A percentile compares a stretch with the other conserved stretches of the same genome.
These are phyloP conservation scores for Boletellus emodensis DNA, from an alignment of 768 basidiomycete species.

Conservation along the genomic window DNA sequence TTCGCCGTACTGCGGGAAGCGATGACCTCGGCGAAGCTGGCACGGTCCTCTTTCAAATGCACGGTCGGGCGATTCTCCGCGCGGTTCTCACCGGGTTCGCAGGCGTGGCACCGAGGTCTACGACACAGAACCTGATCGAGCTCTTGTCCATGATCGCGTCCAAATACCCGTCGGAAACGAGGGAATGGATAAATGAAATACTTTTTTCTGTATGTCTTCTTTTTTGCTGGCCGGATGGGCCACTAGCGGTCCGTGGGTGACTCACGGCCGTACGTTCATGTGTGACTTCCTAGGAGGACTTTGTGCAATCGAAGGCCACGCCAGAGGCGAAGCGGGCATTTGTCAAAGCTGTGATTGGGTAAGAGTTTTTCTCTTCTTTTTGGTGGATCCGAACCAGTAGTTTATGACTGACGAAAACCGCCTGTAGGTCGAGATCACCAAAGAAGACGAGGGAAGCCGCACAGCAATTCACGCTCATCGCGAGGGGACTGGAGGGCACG, in stretches of 20 bases:
- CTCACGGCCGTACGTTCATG: too few relatives aligned
- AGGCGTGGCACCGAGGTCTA: conserved; percentile 78
- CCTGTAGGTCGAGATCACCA: conserved; percentile 59
- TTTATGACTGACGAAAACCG: not conserved
- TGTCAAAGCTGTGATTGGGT: conserved; percentile 68
- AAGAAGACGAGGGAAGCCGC: conserved; percentile 78
- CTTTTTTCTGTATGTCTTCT: conserved; percentile 52
- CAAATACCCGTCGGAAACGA: conserved; percentile 50
- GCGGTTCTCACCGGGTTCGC: conserved; percentile 80
- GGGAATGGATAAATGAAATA: conserved; percentile 70
- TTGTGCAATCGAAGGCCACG: conserved; percentile 69
- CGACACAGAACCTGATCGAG: conserved; percentile 80
- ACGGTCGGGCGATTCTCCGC: conserved; percentile 67
- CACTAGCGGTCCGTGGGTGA: not conserved
- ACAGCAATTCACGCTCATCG: conserved; percentile 82
- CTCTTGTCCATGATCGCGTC: conserved; percentile 65
- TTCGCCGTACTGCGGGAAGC: conserved; percentile 59
- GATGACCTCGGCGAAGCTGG: conserved; percentile 58
- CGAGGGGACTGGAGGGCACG: conserved; percentile 79
- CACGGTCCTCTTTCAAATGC: conserved; percentile 44
- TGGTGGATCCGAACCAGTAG: not conserved
- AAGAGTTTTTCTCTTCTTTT: conserved; percentile 12
- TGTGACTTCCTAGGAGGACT: conserved; percentile 51
- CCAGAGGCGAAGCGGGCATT: conserved; percentile 76
- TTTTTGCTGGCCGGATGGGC: not conserved